Evolutionary conservation across 805 yeast genomes (phyloP), one percentile per base, ranked within the genome.

Genomic region (Candida ponderosae): DNA sequence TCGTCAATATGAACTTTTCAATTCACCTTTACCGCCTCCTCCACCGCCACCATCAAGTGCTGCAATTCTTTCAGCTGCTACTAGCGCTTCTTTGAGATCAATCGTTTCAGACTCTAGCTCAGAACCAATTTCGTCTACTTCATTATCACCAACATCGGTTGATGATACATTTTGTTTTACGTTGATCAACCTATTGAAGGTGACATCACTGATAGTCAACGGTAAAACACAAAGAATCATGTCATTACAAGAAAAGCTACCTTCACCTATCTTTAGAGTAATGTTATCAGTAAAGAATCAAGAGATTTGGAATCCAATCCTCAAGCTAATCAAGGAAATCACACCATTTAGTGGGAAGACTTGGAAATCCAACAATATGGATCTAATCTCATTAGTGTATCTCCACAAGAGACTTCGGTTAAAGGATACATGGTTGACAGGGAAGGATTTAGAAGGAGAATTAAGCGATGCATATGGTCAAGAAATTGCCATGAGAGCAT

Each of bases 361-460:
- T 57, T 90, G 98, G 98, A 79, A 88, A 48, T 74, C 88, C 13
- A 75, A 79, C 44, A 93, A 90, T 54, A 90, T 93, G 97, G 96
- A 89, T 46, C 66, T 93, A 33, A 84, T 90, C 5, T 86, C 96
- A 0, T 79, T 85, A 42, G 88, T 90, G 3, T 90, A 83, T 50
- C 56, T 93, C 20, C 79, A 87, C 52, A 74, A 85, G 48, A 74
- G 77, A 47, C 64, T 88, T 29, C 75, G 79, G 15, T 57, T 90
- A 34, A 71, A 78, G 42, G 98, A 90, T 54, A 81, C 79, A 43
- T 90, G 97, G 97, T 68, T 90, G 21, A 79, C 79, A 14, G 95
- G 95, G 0, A 72, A 75, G 40, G 95, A 87, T 54, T 65, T 84
- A 18, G 81, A 82, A 21, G 79, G 76, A 16, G 89, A 86, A 44